Conservation (phyloP, 768 basidiomycete species). For the Lepiota subincarnata region DNA sequence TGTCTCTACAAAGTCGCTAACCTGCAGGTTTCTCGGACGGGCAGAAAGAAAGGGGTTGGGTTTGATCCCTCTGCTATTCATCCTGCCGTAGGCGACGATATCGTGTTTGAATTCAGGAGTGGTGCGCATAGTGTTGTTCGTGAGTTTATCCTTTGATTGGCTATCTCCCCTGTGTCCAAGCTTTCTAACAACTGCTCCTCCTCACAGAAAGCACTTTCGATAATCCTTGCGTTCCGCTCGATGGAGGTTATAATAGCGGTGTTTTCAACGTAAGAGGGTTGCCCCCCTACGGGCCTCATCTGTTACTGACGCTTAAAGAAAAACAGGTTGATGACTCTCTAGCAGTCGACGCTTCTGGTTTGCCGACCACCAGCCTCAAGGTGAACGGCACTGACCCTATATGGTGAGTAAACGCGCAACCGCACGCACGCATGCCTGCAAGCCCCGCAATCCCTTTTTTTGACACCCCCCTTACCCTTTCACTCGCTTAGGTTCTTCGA, state of each 20-base stretch:
- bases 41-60: slow-evolving; percentile 35
- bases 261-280: slow-evolving; percentile 26
- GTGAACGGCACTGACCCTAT: slow-evolving; percentile 32
- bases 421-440: background rate
- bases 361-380: slow-evolving; percentile 26
- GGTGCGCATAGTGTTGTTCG: slow-evolving; percentile 36
- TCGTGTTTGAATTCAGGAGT: slow-evolving; percentile 34
- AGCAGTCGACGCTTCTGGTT: slow-evolving; percentile 29
- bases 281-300: background rate
- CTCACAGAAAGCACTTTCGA: slow-evolving; percentile 31
- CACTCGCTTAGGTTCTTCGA: slow-evolving; percentile 41
- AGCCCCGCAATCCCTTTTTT: background rate
- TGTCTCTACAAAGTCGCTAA: background rate
- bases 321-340: slow-evolving; percentile 12
- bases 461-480: no score
- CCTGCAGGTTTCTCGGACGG: no score
- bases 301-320: background rate
- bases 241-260: slow-evolving; percentile 31
- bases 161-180: no score
- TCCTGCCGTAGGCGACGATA: slow-evolving; percentile 30
- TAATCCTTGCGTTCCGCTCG: slow-evolving; percentile 30
- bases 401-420: slow-evolving; percentile 21
- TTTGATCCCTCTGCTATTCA: slow-evolving; percentile 38
- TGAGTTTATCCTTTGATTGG: slow-evolving; percentile 19
- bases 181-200: background rate